Conservation (phyloP, 495 filamentous ascomycete genomes). For the Penicillium egyptiacum region DNA sequence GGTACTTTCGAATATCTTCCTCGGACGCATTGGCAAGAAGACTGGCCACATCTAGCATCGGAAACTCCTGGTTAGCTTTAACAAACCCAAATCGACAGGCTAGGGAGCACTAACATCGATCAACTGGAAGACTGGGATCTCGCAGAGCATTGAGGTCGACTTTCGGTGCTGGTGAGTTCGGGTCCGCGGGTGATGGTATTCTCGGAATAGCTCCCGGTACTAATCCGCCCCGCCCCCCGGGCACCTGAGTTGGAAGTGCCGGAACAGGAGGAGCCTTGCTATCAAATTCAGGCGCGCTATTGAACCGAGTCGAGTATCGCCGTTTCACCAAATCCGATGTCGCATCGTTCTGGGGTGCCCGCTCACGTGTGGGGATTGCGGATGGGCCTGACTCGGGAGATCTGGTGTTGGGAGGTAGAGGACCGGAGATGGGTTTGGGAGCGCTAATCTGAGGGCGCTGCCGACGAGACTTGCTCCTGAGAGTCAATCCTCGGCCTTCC, state of each 20-base stretch:
- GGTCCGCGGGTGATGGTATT: slow-evolving; percentile 41
- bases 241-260: slow-evolving; percentile 46
- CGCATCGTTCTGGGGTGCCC: slow-evolving; percentile 44
- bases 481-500: slow-evolving; percentile 74
- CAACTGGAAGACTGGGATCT: slow-evolving; percentile 75
- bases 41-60: slow-evolving; percentile 63
- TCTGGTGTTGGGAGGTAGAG: slow-evolving; percentile 46
- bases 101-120: slow-evolving; percentile 47
- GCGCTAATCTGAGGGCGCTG: slow-evolving; percentile 73
- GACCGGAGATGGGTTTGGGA: slow-evolving; percentile 75
- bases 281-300: slow-evolving; percentile 70
- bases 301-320: slow-evolving; percentile 89
- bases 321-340: slow-evolving; percentile 93
- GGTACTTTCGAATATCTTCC: slow-evolving; percentile 84
- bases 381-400: slow-evolving; percentile 26
- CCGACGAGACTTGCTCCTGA: slow-evolving; percentile 82
- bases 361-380: slow-evolving; percentile 34
- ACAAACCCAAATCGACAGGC: background rate
- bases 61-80: slow-evolving; percentile 2
- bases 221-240: slow-evolving; percentile 51
- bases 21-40: slow-evolving; percentile 91
- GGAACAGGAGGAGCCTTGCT: slow-evolving; percentile 67
- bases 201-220: slow-evolving; percentile 47
- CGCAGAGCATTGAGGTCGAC: slow-evolving; percentile 72
- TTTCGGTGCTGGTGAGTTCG: slow-evolving; percentile 43